Base-by-base conservation (phyloP, 106 monocot genomes). In the Apostasia ramifera region DNA sequence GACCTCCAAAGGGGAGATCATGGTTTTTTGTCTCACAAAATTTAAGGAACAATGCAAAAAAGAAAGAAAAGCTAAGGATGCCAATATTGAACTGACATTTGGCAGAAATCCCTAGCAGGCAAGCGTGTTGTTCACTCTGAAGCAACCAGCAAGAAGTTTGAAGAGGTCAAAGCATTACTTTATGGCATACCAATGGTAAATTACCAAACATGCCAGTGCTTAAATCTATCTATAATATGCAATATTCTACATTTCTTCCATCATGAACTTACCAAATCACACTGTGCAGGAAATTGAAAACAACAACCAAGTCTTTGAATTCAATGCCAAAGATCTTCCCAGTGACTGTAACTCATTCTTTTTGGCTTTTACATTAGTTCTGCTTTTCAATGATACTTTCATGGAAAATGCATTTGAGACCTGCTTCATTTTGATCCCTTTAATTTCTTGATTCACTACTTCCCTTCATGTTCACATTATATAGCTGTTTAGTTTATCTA, bases 41-140 rank as follows among this genome's bases (percentile, higher is more conserved):
- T 26, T 26, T 26, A 26, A 11, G 11, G 6, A 52, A 52, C 11
- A 52, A 52, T 52, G 52, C 11, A 11, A 52, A 52, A 52, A 8
- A 11, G 2, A 11, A 52, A 52, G 52, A 11, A 52, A 52, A 52
- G 6, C 8, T n/a, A 9, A 4, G 13, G 8, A n/a, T n/a, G n/a
- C n/a, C 4, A 12, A 56, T 14, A 10, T n/a, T 56, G 56, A 12
- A n/a, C 14, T 56, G 0, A 13, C 4, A 13, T 56, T 10, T 56
- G 4, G 6, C 52, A 6, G 1, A 11, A 10, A 63, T 44, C 41
- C 48, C 13, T 59, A 75, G 53, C 84, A 95, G 97, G 97, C 40
- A 97, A 80, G 67, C 82, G 67, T 10, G 97, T 97, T 11, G 63
- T 97, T 70, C 97, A 86, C 75, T 89, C 89, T 61, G 92, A 92